Evolutionary conservation across 768 basidiomycete genomes (phyloP), one percentile per base, ranked within the genome.

Genomic region (Podaxis carcinomalis): DNA sequence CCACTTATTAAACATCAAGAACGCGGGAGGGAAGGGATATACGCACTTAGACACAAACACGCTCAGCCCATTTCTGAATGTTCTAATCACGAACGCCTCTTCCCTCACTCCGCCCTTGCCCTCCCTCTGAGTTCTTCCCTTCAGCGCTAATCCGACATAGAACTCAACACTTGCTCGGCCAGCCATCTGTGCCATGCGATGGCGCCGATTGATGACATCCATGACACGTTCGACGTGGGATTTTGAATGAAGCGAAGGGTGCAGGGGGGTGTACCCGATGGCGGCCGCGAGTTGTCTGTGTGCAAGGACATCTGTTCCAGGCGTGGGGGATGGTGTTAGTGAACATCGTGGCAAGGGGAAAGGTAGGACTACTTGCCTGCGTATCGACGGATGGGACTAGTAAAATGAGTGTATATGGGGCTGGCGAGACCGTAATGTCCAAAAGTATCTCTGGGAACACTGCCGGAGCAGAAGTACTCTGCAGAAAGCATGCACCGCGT

Each of bases 401-500:
- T 98, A 70, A 98, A 98, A 72, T 98, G 97, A 0, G 97, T 99
- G 71, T 98, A 99, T 59, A 99, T 99, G 0, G 91, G 83, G 70
- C 86, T 95, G 0, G 97, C 97, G n/a, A 99, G 83, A 42, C 97
- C 97, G 71, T 99, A 99, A 73, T 98, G 97, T 1, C 92, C 90
- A 70, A 98, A 99, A 0, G 93, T 89, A 64, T 97, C 95, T 52
- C 88, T 84, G 0, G 89, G 85, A 2, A 98, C 94, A 66, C 93
- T 95, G 7, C 97, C 96, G 0, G 95, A 92, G 70, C 92, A 93
- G 76, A 98, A 98, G 73, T 99, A 99, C 72, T 99, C 97, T 19
- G 97, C 97, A 0, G 95, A 89, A 25, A 98, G 80, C 97, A 99
- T 99, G 72, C 97, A 98, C 32, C 97, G 81, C 2, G 96, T 98